These are phyloP conservation scores for Cladorrhinum sp. DNA, from an alignment of 2,329 filamentous ascomycete species.

Conservation along the genomic window DNA sequence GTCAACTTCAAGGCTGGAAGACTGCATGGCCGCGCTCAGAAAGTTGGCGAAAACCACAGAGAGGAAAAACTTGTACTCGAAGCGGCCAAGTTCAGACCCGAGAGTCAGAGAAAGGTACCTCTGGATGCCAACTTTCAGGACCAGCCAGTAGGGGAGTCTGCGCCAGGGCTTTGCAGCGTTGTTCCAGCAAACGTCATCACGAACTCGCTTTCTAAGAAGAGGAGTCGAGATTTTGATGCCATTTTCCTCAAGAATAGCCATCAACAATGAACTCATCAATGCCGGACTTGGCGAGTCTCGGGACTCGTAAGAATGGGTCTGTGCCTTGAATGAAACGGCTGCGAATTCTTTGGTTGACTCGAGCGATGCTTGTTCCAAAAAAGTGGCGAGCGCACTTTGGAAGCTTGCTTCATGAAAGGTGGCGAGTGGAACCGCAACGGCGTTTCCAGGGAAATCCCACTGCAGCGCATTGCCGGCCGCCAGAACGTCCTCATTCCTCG, in stretches of 20 bases:
- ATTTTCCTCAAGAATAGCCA: constrained; percentile 56
- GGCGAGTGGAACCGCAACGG: constrained; percentile 44
- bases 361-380: constrained; percentile 55
- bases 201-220: constrained; percentile 53
- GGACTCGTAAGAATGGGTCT: constrained; percentile 45
- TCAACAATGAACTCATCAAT: constrained; percentile 58
- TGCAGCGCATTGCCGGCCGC: constrained; percentile 48
- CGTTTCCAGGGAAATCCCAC: constrained; percentile 59
- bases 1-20: constrained; percentile 4
- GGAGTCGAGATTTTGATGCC: constrained; percentile 40
- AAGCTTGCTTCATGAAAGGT: constrained; percentile 39
- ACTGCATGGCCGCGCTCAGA: constrained; percentile 37
- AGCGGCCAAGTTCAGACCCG: constrained; percentile 40
- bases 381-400: constrained; percentile 44
- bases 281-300: constrained; percentile 57
- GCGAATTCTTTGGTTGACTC: constrained; percentile 54
- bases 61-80: constrained; percentile 59
- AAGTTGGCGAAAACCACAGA: constrained; percentile 45
- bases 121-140: constrained; percentile 56
- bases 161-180: constrained; percentile 56
- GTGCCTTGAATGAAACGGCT: constrained; percentile 51
- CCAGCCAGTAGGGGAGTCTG: constrained; percentile 59
- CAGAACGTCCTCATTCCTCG: constrained; percentile 51
- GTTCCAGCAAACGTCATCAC: constrained; percentile 58
- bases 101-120: constrained; percentile 45